A percentile compares a stretch with the other conserved stretches of the same genome.
phyloP scores from a whole-genome alignment of 352 stramenopile genomes.

The Phytopythium boreale region DNA sequence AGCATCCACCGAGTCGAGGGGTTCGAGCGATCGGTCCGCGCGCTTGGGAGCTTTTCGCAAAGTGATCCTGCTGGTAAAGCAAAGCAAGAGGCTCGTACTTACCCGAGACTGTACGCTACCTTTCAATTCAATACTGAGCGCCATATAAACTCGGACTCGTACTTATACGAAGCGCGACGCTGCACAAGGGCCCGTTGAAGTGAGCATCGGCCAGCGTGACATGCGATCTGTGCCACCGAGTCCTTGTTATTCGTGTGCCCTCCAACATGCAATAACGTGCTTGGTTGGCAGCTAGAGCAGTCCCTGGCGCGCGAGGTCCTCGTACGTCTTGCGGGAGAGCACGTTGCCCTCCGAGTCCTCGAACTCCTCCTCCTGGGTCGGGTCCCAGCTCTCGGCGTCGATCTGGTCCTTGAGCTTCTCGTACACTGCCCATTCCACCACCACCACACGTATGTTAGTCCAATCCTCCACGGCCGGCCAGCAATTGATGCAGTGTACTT shows the following conservation, averaged over 20 bases:
- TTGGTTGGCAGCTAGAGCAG: conserved; percentile 72
- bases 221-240: no score
- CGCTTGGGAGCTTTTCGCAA: neutral
- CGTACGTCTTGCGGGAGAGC: conserved; percentile 96
- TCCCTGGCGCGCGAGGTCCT: conserved; percentile 97
- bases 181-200: no score
- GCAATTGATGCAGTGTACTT: conserved; percentile 16
- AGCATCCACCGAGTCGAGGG: conserved; percentile 8
- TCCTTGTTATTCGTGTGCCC: neutral
- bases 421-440: conserved; percentile 80
- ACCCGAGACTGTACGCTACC: neutral
- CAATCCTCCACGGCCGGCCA: neutral
- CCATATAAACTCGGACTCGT: neutral
- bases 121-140: neutral
- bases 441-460: neutral
- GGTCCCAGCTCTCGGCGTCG: conserved; percentile 92
- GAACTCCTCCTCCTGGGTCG: conserved; percentile 96
- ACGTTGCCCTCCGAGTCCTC: conserved; percentile 99
- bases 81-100: neutral
- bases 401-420: conserved; percentile 94
- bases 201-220: no score
- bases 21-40: neutral
- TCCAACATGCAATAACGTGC: neutral
- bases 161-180: neutral
- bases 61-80: neutral